Conservation (phyloP, 2,329 filamentous ascomycete genomes). For the Neophaeococcomyces mojaviensis region DNA sequence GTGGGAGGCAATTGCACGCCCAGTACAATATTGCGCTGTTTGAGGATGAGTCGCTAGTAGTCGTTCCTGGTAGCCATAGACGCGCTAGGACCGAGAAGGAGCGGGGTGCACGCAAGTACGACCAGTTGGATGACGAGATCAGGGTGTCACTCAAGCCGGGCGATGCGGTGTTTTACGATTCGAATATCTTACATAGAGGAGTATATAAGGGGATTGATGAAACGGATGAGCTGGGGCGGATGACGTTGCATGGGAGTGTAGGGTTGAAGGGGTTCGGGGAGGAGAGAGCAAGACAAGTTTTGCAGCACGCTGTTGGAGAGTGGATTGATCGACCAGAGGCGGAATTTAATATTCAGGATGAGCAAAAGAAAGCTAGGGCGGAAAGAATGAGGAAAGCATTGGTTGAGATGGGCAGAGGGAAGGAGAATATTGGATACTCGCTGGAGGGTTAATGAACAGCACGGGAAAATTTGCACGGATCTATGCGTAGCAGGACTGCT, state of each 20-base stretch:
- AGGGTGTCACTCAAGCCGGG: constrained; percentile 62
- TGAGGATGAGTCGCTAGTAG: constrained; percentile 64
- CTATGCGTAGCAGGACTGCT: constrained; percentile 27
- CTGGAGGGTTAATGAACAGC: constrained; percentile 30
- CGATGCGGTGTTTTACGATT: constrained; percentile 82
- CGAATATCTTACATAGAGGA: constrained; percentile 63
- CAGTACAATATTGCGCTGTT: constrained; percentile 84
- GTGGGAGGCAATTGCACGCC: constrained; percentile 58
- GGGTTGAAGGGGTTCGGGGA: constrained; percentile 33
- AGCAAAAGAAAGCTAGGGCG: constrained; percentile 26
- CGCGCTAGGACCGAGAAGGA: constrained; percentile 64
- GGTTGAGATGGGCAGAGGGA: constrained; percentile 39
- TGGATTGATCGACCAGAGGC: constrained; percentile 38
- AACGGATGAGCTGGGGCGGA: constrained; percentile 30
- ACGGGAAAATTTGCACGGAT: background rate
- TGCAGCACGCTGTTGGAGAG: constrained; percentile 40
- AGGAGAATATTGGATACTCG: constrained; percentile 36
- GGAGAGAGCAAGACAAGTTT: constrained; percentile 35
- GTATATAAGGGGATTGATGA: constrained; percentile 34
- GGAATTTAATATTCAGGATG: constrained; percentile 23
- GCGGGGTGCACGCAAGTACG: constrained; percentile 59
- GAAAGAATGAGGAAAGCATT: constrained; percentile 39
- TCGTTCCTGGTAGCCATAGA: constrained; percentile 69
- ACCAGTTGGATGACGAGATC: constrained; percentile 56
- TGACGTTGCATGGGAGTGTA: constrained; percentile 39